Evolutionary conservation across 768 basidiomycete genomes (phyloP), one percentile per base, ranked within the genome.

Genomic region (Leccinum arenicola): DNA sequence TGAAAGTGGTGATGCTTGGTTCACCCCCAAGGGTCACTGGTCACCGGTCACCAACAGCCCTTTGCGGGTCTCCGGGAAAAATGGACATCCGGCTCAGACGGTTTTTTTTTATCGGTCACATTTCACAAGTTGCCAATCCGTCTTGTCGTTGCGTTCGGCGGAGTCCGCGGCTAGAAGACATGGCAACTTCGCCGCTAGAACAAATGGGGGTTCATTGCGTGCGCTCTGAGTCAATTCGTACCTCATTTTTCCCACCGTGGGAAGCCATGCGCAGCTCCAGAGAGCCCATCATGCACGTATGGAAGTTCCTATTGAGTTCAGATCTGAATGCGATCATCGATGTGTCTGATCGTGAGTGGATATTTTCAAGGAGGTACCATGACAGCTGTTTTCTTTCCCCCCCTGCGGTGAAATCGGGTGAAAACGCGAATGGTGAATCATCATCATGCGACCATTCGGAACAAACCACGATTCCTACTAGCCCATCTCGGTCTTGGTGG

Each of bases 381-480:
- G 17, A 27, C 33, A 11, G n/a, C 17, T 29, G 31, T 35, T 49
- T 60, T 33, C 57, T 33, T 53, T 33, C 50, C 33, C 33, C 52
- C 21, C 33, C 45, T 54, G 50, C 49, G 55, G 58, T 35, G 33
- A 50, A 31, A 49, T 19, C 43, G 52, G 50, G n/a, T 33, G 7
- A n/a, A 35, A 61, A 60, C 43, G 33, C 33, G 23, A 50, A 54
- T 48, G n/a, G 66, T 61, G 29, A 68, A 50, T 25, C 43, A 40
- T 50, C 27, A 29, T 29, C 29, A 29, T 29, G 49, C 6, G 51
- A 52, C 12, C 19, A 11, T 33, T 23, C 50, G 12, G 51, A 21
- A 55, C 10, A 35, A 31, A 11, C 23, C 6, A 52, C n/a, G 49
- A 23, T 7, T 45, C 63, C 38, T 61, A 65, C 12, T 35, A 11